These are phyloP conservation scores for Acanthamoeba castellanii DNA, from an alignment of 208 protist species.

Conservation along the genomic window DNA sequence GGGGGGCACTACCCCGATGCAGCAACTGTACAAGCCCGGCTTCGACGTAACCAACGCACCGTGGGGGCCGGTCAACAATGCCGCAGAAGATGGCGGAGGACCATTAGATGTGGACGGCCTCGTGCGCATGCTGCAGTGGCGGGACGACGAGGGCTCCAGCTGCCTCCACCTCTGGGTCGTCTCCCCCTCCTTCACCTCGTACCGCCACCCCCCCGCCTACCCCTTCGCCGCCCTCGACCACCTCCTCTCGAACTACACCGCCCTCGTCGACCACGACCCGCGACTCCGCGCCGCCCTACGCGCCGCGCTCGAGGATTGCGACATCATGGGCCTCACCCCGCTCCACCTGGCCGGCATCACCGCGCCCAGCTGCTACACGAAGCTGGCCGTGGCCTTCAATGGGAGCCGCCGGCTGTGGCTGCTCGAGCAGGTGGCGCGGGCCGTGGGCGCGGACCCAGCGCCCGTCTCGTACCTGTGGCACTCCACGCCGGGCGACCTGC, in stretches of 20 bases:
- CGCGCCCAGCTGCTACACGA: neutral
- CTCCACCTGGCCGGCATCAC: constrained; percentile 8
- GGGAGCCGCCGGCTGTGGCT: neutral
- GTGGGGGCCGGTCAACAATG: neutral
- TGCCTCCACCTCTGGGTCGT: neutral
- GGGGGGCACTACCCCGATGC: neutral
- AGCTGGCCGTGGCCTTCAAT: neutral
- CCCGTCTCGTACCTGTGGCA: neutral
- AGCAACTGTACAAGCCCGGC: constrained; percentile 6
- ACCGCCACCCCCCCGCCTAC: neutral
- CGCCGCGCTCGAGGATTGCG: neutral
- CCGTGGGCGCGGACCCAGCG: neutral
- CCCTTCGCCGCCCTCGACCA: neutral
- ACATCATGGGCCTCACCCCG: constrained; percentile 9
- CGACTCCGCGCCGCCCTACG: neutral
- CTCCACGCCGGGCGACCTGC: neutral
- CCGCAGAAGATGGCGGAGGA: neutral
- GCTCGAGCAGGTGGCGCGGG: neutral
- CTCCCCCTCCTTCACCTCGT: neutral
- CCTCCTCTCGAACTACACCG: neutral
- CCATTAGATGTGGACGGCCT: neutral
- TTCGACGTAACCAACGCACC: neutral
- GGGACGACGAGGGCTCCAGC: constrained; percentile 18
- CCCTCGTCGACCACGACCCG: neutral
- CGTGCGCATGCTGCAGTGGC: neutral